Evolutionary conservation across 169 alveolate genomes (phyloP).

Genomic region (Eimeria falciformis): DNA sequence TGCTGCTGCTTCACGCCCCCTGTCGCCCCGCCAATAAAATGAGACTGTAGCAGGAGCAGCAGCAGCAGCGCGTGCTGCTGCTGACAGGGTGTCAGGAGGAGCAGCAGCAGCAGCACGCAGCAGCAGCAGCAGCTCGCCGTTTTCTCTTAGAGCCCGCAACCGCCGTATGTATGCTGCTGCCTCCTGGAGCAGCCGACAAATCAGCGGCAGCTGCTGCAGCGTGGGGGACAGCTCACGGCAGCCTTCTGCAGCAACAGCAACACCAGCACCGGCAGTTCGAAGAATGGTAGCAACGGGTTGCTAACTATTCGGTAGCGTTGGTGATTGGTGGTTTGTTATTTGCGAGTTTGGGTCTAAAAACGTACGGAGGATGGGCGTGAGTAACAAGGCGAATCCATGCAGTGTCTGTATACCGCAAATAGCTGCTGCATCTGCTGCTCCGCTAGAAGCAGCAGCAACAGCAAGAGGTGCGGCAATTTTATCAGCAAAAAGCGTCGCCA

Average conservation of each 20-base stretch:
- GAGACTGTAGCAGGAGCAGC: not conserved
- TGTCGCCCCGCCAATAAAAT: not conserved
- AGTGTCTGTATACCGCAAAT: conserved; percentile 49
- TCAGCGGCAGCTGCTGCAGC: conserved; percentile 38
- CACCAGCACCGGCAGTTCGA: conserved; percentile 18
- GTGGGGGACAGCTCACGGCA: conserved; percentile 21
- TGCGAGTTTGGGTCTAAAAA: not conserved
- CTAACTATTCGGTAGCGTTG: not conserved
- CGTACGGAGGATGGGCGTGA: not conserved
- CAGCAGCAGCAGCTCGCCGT: conserved; percentile 56
- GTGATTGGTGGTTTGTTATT: not conserved
- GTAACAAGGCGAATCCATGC: conserved; percentile 26
- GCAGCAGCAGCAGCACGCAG: conserved; percentile 3
- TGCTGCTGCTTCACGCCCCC: not conserved
- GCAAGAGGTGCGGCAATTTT: conserved; percentile 49
- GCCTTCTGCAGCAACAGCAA: conserved; percentile 37
- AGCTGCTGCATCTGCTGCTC: conserved; percentile 33
- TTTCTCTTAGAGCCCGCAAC: not conserved
- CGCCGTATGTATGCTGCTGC: conserved; percentile 13
- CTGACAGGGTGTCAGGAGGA: not conserved
- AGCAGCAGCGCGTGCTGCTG: conserved; percentile 1
- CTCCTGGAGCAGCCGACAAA: conserved; percentile 45
- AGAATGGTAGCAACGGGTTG: not conserved
- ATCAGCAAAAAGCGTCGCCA: conserved; percentile 40
- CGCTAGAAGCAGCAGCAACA: conserved; percentile 53